A percentile compares a stretch with the other conserved stretches of the same genome.
phyloP scores from a whole-genome alignment of 1,284 basidiomycete genomes.

The Wallemia mellicola region DNA sequence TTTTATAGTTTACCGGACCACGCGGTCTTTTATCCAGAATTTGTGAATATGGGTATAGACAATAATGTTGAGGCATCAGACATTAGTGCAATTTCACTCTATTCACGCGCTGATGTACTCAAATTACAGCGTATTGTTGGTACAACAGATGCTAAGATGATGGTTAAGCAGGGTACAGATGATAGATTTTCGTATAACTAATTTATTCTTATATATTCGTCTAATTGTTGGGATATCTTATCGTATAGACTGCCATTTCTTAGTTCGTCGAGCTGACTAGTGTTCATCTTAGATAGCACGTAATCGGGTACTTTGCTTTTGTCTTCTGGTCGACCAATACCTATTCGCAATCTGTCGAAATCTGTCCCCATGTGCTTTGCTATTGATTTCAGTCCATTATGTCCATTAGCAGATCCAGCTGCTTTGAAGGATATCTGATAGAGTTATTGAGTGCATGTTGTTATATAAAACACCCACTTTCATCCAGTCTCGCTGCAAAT shows the following conservation, averaged over 20 bases:
- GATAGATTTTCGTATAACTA: conserved; percentile 7
- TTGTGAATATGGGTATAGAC: conserved; percentile 60
- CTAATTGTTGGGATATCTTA: no score
- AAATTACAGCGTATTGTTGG: conserved; percentile 48
- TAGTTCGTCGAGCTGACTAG: not conserved
- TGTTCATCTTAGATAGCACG: not conserved
- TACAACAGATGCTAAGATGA: conserved; percentile 15
- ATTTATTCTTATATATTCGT: no score
- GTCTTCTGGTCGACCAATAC: not conserved
- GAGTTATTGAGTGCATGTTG: not conserved
- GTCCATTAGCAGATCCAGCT: not conserved
- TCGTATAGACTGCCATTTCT: conserved; percentile 9
- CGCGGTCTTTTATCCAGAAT: conserved; percentile 65
- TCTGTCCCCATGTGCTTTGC: not conserved
- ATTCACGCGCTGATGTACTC: conserved; percentile 66
- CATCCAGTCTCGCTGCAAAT: not conserved
- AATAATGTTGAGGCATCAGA: no score
- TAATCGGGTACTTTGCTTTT: not conserved
- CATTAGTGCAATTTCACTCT: conserved; percentile 41
- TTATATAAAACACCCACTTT: not conserved
- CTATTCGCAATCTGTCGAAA: not conserved
- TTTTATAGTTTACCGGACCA: conserved; percentile 83
- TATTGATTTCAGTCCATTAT: not conserved
- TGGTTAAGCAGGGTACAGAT: conserved; percentile 15
- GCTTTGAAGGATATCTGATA: not conserved